phyloP scores from a whole-genome alignment of 1,139 yeast genomes.

The Saccharomyces hybrid region DNA sequence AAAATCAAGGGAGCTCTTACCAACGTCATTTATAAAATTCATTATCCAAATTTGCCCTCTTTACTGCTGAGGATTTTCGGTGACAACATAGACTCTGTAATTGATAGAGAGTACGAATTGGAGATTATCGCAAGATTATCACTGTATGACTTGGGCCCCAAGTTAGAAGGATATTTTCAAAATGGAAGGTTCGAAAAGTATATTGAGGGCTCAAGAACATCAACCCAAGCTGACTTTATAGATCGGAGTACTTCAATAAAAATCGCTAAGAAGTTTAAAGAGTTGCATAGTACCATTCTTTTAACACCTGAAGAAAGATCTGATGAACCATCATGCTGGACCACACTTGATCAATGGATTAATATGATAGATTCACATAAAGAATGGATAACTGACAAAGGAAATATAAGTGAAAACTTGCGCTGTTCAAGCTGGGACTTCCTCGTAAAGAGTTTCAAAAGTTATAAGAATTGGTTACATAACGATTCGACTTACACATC shows the following conservation, averaged over 20 bases:
- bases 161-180: conserved; percentile 69
- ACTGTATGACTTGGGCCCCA: conserved; percentile 69
- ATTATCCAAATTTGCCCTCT: conserved; percentile 17
- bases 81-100: conserved; percentile 73
- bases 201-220: conserved; percentile 47
- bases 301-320: conserved; percentile 44
- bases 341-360: conserved; percentile 64
- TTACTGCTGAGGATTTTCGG: conserved; percentile 77
- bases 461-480: conserved; percentile 59
- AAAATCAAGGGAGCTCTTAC: conserved; percentile 72
- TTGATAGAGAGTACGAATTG: conserved; percentile 74
- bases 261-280: conserved; percentile 92
- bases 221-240: conserved; percentile 62
- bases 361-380: conserved; percentile 41
- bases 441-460: conserved; percentile 41
- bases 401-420: conserved; percentile 36
- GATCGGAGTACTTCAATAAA: conserved; percentile 58
- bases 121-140: conserved; percentile 60
- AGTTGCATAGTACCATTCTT: conserved; percentile 70
- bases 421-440: conserved; percentile 43
- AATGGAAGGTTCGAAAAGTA: conserved; percentile 93
- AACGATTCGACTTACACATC: conserved; percentile 5
- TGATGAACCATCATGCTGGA: conserved; percentile 64
- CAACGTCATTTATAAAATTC: conserved; percentile 53
- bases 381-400: conserved; percentile 27